Percentiles rank a stretch among this genome's conserved stretches.
Conservation (phyloP, 129 eudicot species). For the Escallonia herrerae region DNA sequence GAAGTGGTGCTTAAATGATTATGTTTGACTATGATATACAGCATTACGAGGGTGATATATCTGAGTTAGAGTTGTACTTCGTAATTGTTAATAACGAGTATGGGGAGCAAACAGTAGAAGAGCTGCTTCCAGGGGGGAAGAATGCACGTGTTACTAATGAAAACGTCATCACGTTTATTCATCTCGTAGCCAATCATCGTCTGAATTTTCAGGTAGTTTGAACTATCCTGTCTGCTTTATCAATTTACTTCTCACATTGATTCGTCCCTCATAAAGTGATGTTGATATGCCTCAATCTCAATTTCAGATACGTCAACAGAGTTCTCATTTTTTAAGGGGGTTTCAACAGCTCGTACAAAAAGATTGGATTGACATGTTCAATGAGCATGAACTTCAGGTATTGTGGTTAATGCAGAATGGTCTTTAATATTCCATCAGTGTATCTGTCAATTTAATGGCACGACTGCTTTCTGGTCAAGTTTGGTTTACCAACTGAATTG, state of each 20-base stretch:
- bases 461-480: background rate
- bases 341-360: conserved; percentile 88
- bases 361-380: conserved; percentile 95
- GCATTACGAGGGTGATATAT: conserved; percentile 75
- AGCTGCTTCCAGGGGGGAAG: conserved; percentile 80
- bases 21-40: conserved; percentile 24
- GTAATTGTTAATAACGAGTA: conserved; percentile 83
- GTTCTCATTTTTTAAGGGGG: conserved; percentile 84
- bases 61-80: conserved; percentile 84
- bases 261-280: conserved; percentile 12
- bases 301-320: conserved; percentile 92
- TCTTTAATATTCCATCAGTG: background rate
- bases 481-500: too few species aligned
- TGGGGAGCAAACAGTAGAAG: conserved; percentile 94
- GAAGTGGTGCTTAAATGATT: too few species aligned
- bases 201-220: conserved; percentile 76
- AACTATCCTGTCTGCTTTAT: background rate
- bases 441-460: background rate
- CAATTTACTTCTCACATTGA: background rate
- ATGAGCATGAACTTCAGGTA: conserved; percentile 99
- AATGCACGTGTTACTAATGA: conserved; percentile 73
- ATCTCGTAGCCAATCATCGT: conserved; percentile 91
- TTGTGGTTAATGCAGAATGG: background rate
- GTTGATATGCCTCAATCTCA: background rate
- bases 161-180: conserved; percentile 84